Conservation (phyloP, 2,329 filamentous ascomycete genomes). For the Monilinia aucupariae region DNA sequence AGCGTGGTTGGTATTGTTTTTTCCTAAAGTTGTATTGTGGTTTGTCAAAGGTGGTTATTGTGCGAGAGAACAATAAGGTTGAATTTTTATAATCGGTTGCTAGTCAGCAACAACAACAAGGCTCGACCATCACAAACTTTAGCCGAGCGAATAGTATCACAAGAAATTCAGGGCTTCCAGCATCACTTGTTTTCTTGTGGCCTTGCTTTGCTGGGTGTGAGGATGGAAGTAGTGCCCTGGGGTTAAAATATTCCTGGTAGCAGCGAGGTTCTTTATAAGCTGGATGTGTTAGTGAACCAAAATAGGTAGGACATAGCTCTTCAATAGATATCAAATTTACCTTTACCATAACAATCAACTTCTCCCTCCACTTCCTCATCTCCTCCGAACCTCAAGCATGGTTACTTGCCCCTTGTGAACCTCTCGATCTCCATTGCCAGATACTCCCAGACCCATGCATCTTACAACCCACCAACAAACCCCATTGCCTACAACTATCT, state of each 20-base stretch:
- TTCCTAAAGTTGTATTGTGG: background rate
- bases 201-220: background rate
- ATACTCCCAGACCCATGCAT: background rate
- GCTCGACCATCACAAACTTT: background rate
- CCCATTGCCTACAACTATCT: background rate
- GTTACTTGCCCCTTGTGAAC: background rate
- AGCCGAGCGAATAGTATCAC: background rate
- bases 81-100: background rate
- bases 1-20: background rate
- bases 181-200: background rate
- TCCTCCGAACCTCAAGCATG: background rate
- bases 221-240: background rate
- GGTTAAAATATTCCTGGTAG: background rate
- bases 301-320: background rate
- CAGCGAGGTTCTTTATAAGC: background rate
- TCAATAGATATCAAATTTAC: background rate
- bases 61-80: conserved; percentile 5
- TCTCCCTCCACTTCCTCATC: background rate
- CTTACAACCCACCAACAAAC: background rate
- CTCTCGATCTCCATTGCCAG: background rate
- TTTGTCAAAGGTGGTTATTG: conserved; percentile 11
- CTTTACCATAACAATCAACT: background rate
- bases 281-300: background rate
- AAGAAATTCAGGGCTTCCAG: background rate
- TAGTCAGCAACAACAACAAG: conserved; percentile 10